phyloP scores from a whole-genome alignment of 176 grass and related monocot genomes.

The Aegilops longissima region DNA sequence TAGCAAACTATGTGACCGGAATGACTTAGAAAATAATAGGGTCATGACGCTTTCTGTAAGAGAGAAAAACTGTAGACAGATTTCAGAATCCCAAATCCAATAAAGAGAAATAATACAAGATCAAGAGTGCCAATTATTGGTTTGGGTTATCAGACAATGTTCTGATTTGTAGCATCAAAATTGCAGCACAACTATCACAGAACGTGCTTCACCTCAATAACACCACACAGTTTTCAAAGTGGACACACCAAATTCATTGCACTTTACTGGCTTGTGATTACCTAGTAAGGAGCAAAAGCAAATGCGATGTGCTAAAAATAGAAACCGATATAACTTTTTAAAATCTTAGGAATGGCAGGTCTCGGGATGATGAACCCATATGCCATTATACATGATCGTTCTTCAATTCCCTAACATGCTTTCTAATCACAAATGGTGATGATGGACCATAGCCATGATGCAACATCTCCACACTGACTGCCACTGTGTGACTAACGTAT shows the following conservation, averaged over 20 bases:
- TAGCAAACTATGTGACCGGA: background rate
- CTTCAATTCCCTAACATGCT: background rate
- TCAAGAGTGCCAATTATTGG: background rate
- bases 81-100: background rate
- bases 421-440: background rate
- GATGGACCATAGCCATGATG: no score
- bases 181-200: background rate
- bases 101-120: background rate
- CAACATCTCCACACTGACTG: no score
- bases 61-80: background rate
- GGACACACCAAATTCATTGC: slow-evolving; percentile 23
- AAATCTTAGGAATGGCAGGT: background rate
- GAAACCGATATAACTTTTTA: background rate
- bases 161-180: no score
- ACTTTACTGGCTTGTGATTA: slow-evolving; percentile 16
- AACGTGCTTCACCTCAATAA: background rate
- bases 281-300: background rate
- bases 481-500: no score
- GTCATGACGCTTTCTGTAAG: background rate
- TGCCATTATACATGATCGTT: background rate
- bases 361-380: background rate
- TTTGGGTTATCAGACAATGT: no score
- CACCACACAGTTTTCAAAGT: slow-evolving; percentile 8
- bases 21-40: background rate
- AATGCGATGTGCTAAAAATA: background rate